Evolutionary conservation across 768 basidiomycete species (phyloP).

Genomic region (Rhodotorula babjevae): DNA sequence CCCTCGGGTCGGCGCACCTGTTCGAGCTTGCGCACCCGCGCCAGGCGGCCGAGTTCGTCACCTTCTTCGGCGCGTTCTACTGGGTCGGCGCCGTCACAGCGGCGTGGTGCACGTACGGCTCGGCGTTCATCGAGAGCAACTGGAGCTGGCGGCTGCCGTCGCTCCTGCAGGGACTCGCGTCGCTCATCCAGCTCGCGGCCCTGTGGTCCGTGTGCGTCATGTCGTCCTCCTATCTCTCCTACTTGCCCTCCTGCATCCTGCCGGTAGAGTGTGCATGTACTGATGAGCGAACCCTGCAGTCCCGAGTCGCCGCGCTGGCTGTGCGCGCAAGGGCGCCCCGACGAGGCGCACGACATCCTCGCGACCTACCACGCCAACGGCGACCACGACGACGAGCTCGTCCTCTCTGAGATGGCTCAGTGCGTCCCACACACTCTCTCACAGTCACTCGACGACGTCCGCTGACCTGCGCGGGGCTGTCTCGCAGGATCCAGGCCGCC

Average conservation of each 20-base stretch:
- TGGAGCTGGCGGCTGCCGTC: constrained; percentile 24
- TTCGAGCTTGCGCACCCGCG: constrained; percentile 26
- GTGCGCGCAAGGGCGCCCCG: constrained; percentile 7
- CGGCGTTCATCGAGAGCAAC: neutral
- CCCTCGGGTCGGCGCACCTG: constrained; percentile 2
- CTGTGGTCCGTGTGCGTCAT: neutral
- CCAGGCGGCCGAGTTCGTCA: constrained; percentile 3
- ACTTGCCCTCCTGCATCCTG: neutral
- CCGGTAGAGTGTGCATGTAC: neutral
- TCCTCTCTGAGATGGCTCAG: constrained; percentile 15
- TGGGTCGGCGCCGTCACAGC: constrained; percentile 6
- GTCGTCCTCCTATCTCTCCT: too few relatives aligned
- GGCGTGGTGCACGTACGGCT: constrained; percentile 21
- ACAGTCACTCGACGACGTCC: too few relatives aligned
- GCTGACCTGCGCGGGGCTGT: too few relatives aligned
- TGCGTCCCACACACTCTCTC: neutral
- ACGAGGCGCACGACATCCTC: constrained; percentile 18
- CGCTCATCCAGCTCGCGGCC: constrained; percentile 7
- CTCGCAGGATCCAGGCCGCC: neutral
- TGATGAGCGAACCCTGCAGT: neutral
- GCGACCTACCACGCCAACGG: constrained; percentile 26
- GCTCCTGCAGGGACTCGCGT: constrained; percentile 8
- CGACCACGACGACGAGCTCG: constrained; percentile 14
- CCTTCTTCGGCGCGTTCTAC: constrained; percentile 7
- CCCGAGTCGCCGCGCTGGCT: constrained; percentile 38